These are phyloP conservation scores for Aspergillus hiratsukae DNA, from an alignment of 2,329 filamentous ascomycete genomes.

Conservation along the genomic window DNA sequence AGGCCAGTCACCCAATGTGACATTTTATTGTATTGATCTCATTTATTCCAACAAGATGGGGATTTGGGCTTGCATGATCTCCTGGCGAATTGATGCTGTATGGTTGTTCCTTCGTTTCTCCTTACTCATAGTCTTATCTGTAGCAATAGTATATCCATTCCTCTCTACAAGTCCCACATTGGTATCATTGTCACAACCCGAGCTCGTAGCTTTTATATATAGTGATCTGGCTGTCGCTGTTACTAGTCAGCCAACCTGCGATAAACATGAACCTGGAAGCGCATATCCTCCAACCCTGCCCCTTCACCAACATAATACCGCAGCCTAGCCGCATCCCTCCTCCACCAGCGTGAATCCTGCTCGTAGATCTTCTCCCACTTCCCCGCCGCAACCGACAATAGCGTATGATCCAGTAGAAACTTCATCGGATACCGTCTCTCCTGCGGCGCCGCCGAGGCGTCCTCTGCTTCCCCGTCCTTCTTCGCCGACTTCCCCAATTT, in stretches of 20 bases:
- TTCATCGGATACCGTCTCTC: slow-evolving; percentile 80
- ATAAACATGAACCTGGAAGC: slow-evolving; percentile 88
- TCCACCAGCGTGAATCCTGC: slow-evolving; percentile 81
- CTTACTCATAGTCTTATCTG: slow-evolving; percentile 18
- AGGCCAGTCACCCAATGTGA: slow-evolving; percentile 1
- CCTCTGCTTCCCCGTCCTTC: slow-evolving; percentile 4
- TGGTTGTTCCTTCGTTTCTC: slow-evolving; percentile 14
- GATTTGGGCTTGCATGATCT: slow-evolving; percentile 26
- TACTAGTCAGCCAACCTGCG: slow-evolving; percentile 29
- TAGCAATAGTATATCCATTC: slow-evolving; percentile 27
- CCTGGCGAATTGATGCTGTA: slow-evolving; percentile 25
- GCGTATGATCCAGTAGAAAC: slow-evolving; percentile 80
- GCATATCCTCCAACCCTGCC: slow-evolving; percentile 87
- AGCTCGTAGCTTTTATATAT: neutral
- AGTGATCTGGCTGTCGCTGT: neutral
- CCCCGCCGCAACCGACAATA: slow-evolving; percentile 50
- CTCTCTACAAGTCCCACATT: slow-evolving; percentile 13
- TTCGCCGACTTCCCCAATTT: slow-evolving; percentile 54
- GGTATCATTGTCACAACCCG: slow-evolving; percentile 4
- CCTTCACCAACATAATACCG: slow-evolving; percentile 83
- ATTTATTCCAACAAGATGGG: slow-evolving; percentile 13
- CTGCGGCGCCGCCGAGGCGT: slow-evolving; percentile 36
- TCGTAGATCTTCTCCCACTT: slow-evolving; percentile 71
- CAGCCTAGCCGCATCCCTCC: slow-evolving; percentile 58
- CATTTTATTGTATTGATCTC: slow-evolving; percentile 25